Percentiles rank a stretch among this genome's conserved stretches.
These are phyloP conservation scores for Cordyceps fumosorosea DNA, from an alignment of 2,329 filamentous ascomycete species.

Conservation along the genomic window DNA sequence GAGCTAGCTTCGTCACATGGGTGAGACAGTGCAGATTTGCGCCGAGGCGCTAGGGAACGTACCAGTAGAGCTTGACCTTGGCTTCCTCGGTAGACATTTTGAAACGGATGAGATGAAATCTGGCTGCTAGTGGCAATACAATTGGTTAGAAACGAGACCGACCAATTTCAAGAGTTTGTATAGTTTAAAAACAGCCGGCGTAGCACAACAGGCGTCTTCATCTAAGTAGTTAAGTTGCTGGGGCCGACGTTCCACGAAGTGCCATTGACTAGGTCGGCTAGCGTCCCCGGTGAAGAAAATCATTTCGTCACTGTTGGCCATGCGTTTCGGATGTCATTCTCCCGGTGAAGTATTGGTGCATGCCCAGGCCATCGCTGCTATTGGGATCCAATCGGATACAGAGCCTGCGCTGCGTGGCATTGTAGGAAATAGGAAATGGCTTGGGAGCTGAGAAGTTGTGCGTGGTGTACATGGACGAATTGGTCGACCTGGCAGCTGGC, in stretches of 20 bases:
- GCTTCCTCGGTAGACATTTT: constrained; percentile 26
- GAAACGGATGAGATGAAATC: not conserved
- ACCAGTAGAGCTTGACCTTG: constrained; percentile 62
- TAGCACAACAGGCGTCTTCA: not conserved
- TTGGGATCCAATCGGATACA: not conserved
- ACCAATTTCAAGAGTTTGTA: not conserved
- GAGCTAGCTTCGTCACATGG: not conserved
- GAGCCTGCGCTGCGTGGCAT: not conserved
- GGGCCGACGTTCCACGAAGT: not conserved
- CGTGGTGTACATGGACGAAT: too few relatives aligned
- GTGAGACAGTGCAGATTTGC: not conserved
- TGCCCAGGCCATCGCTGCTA: not conserved
- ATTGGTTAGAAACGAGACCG: not conserved
- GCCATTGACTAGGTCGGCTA: not conserved
- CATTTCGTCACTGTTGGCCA: not conserved
- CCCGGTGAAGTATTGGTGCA: not conserved
- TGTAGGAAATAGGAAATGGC: not conserved
- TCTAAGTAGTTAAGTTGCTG: too few relatives aligned
- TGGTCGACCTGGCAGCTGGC: too few relatives aligned
- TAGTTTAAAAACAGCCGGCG: not conserved
- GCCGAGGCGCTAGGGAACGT: constrained; percentile 16
- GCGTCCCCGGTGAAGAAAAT: not conserved
- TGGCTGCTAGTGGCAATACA: not conserved
- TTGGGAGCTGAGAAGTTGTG: too few relatives aligned
- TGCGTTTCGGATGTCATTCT: not conserved